These are phyloP conservation scores for Yamadazyma blattariae DNA, from an alignment of 1,139 yeast species.

Conservation along the genomic window DNA sequence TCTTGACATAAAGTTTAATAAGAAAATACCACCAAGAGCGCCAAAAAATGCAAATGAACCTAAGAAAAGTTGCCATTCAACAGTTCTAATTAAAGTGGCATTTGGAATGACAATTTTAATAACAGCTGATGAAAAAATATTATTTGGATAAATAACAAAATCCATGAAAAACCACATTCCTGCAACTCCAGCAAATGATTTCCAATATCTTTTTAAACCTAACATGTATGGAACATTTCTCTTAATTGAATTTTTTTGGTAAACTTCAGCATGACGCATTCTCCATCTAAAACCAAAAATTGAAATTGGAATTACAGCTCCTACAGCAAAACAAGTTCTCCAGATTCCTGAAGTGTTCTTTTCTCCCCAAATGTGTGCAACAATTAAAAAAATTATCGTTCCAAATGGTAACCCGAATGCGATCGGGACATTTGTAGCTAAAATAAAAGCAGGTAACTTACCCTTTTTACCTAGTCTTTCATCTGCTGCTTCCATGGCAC, in stretches of 20 bases:
- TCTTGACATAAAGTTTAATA: constrained; percentile 42
- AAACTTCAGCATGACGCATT: constrained; percentile 61
- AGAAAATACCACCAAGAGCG: constrained; percentile 40
- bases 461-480: constrained; percentile 56
- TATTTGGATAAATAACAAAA: constrained; percentile 51
- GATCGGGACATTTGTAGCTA: constrained; percentile 71
- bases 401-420: constrained; percentile 79
- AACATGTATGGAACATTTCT: constrained; percentile 44
- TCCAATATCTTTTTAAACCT: constrained; percentile 46
- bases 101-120: constrained; percentile 33
- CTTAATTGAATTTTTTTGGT: constrained; percentile 44
- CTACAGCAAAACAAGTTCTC: constrained; percentile 76
- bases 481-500: constrained; percentile 74
- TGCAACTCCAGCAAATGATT: constrained; percentile 41
- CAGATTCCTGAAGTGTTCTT: constrained; percentile 54
- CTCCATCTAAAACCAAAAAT: constrained; percentile 69
- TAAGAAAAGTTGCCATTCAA: constrained; percentile 48
- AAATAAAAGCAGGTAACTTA: constrained; percentile 44
- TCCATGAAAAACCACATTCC: constrained; percentile 51
- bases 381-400: constrained; percentile 62
- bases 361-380: constrained; percentile 47
- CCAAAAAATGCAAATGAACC: constrained; percentile 47
- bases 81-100: constrained; percentile 32
- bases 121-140: constrained; percentile 47
- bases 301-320: constrained; percentile 69